Conservation (phyloP, 768 basidiomycete species). For the Trametes punicea region DNA sequence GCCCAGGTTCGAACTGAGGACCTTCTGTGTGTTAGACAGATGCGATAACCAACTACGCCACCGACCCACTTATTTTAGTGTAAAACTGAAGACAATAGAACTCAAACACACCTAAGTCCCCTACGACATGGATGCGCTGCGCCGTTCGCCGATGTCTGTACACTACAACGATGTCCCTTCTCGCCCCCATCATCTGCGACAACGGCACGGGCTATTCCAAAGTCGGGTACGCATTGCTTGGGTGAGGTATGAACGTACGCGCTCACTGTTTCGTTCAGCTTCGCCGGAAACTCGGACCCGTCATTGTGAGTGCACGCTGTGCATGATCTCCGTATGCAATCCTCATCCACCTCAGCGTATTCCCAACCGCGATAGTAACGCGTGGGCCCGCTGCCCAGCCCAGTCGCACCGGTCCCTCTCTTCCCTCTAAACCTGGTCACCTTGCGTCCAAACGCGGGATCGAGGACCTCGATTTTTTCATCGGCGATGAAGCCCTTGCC, state of each 20-base stretch:
- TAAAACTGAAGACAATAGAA: not conserved
- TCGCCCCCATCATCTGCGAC: conserved; percentile 95
- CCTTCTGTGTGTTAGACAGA: conserved; percentile 82
- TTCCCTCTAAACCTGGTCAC: conserved; percentile 84
- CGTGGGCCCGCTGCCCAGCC: conserved; percentile 64
- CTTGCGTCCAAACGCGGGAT: conserved; percentile 96
- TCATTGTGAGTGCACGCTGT: conserved; percentile 69
- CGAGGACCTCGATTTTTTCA: conserved; percentile 99
- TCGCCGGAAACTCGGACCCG: conserved; percentile 98
- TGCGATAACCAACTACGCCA: conserved; percentile 84
- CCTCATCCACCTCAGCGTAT: conserved; percentile 58
- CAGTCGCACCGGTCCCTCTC: conserved; percentile 64
- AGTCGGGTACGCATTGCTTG: conserved; percentile 70
- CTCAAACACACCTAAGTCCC: not conserved
- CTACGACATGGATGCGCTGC: not conserved
- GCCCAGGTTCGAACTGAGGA: conserved; percentile 68
- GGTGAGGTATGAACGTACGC: not conserved
- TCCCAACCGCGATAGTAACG: conserved; percentile 95
- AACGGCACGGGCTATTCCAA: conserved; percentile 98
- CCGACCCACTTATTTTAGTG: conserved; percentile 32
- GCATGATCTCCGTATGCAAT: not conserved
- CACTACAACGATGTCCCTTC: conserved; percentile 60
- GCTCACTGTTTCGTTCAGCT: conserved; percentile 44
- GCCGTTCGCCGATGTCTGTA: not conserved
- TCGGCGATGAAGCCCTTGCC: conserved; percentile 95